Evolutionary conservation across 257 asterid genomes (phyloP), one percentile per base, ranked within the genome.

Genomic region (Jasminum sambac): DNA sequence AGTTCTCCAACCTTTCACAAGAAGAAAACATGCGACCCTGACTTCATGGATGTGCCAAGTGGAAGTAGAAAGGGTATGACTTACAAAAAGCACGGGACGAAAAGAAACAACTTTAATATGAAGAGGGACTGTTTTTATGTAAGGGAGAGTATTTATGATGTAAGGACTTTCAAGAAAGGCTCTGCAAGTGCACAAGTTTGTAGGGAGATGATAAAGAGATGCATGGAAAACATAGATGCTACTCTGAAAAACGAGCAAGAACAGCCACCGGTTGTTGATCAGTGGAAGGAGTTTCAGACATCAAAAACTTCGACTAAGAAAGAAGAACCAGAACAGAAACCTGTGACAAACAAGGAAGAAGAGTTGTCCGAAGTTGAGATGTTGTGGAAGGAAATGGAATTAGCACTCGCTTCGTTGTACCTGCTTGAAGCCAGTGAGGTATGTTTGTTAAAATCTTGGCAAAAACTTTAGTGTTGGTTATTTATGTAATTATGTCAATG

Each of bases 331-430:
- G 79, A 78, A 2, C 89, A 80, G 66, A 80, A 85, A 52, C 74
- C 84, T 7, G 16, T 77, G 0, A 34, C 6, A 39, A 64, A 72
- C 21, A 50, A 72, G 6, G 88, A 84, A 21, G 97, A 89, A 77
- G 96, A 89, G 63, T 5, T 87, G 37, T 88, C 98, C 0, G 99
- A 95, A 77, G 78, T 91, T 17, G 96, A 91, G 71, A 84, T 83
- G 89, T 59, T 95, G 69, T 95, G 99, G 99, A 88, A 89, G 76
- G 99, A 91, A 79, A 91, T 95, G 98, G 98, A 91, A 72, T 81
- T 91, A 6, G 98, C 98, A 36, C 60, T 95, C 70, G 99, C 97
- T 11, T 89, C 99, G 4, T 87, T 84, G 84, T 89, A 85, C 73
- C 83, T 91, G 25, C 84, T 85, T 14, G 97, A 95, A n/a, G 91